Evolutionary conservation across 495 filamentous ascomycete species (phyloP).

Genomic region (Trichoderma reesei): DNA sequence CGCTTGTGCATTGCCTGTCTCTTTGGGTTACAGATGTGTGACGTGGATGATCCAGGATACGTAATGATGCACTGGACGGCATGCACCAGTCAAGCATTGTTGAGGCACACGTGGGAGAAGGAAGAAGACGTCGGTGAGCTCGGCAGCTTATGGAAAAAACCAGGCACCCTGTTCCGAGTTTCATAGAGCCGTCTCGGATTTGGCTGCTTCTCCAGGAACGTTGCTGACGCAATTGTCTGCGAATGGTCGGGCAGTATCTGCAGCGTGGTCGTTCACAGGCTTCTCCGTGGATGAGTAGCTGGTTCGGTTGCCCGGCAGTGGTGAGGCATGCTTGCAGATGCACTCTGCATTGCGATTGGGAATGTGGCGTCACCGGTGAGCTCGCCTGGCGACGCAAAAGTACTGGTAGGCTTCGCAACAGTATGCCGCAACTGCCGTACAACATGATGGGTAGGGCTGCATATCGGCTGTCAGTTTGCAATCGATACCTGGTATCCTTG

Average conservation of each 20-base stretch:
- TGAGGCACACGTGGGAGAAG: neutral
- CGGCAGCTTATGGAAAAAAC: neutral
- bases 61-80: neutral
- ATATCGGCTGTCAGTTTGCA: neutral
- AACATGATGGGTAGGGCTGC: conserved; percentile 1
- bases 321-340: neutral
- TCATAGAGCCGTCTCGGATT: neutral
- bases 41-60: conserved; percentile 4
- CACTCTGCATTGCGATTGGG: neutral
- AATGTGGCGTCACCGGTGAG: neutral
- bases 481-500: neutral
- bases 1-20: neutral
- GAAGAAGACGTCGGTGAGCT: neutral
- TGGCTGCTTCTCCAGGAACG: neutral
- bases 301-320: conserved; percentile 2
- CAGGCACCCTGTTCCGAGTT: neutral
- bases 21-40: neutral
- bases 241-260: neutral
- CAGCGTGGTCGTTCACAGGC: neutral
- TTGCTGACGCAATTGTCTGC: neutral
- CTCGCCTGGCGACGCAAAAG: neutral
- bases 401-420: neutral
- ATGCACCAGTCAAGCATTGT: neutral
- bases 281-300: neutral
- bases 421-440: neutral